phyloP scores from a whole-genome alignment of 2,329 filamentous ascomycete species.

The Aureobasidium sp. region DNA sequence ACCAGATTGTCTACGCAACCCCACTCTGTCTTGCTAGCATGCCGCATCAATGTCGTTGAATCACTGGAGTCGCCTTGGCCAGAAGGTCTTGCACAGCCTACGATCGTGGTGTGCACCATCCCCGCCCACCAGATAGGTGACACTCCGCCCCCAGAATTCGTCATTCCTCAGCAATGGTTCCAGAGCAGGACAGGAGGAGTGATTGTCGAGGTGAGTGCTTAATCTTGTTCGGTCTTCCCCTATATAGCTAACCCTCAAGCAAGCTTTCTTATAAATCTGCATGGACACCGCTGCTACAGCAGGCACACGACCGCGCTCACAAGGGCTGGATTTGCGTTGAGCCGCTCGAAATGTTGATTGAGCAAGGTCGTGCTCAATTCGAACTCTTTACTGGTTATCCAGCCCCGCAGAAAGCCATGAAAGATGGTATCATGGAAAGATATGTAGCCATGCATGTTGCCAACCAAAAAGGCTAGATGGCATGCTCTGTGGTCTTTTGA shows the following conservation, averaged over 20 bases:
- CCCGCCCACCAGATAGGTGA: conserved; percentile 60
- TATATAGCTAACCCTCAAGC: not conserved
- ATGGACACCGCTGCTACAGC: conserved; percentile 60
- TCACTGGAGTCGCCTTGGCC: conserved; percentile 58
- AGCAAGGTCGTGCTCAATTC: conserved; percentile 75
- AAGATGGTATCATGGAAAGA: conserved; percentile 47
- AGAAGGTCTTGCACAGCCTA: conserved; percentile 52
- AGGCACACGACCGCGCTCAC: conserved; percentile 53
- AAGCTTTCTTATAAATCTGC: conserved; percentile 60
- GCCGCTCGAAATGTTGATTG: conserved; percentile 65
- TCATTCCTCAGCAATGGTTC: conserved; percentile 61
- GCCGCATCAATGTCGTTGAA: conserved; percentile 48
- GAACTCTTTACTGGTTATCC: conserved; percentile 69
- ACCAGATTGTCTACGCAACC: conserved; percentile 41
- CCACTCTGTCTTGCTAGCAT: conserved; percentile 9
- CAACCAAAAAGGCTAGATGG: not conserved
- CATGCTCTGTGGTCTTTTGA: no score
- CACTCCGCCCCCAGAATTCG: conserved; percentile 59
- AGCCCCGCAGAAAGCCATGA: conserved; percentile 64
- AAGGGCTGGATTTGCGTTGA: conserved; percentile 68
- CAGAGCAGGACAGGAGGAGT: conserved; percentile 66
- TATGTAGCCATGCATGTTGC: conserved; percentile 16
- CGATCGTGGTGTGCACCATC: conserved; percentile 69
- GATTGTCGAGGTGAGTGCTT: conserved; percentile 52
- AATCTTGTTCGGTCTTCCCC: not conserved